Evolutionary conservation across 495 filamentous ascomycete species (phyloP).

Genomic region (Penicillium ucsense): DNA sequence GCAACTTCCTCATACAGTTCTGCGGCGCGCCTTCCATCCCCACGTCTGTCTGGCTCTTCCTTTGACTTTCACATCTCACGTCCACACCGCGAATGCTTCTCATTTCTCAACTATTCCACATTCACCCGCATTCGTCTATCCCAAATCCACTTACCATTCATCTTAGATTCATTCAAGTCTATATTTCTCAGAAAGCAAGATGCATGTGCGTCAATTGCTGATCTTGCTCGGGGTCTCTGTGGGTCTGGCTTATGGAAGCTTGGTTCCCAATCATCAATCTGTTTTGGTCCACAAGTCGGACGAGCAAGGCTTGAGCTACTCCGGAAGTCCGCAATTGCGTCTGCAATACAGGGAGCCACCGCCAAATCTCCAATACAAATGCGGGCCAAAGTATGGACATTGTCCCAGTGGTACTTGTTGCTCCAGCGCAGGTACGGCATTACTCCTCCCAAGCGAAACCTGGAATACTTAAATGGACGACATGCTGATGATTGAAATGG

Average conservation of each 20-base stretch:
- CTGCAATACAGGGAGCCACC: slow-evolving; percentile 12
- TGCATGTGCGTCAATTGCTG: slow-evolving; percentile 15
- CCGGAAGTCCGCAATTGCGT: neutral
- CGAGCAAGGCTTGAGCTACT: neutral
- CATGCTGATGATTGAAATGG: neutral
- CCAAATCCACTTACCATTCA: slow-evolving; percentile 10
- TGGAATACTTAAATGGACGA: slow-evolving; percentile 5
- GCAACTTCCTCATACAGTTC: slow-evolving; percentile 5
- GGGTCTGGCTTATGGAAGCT: neutral
- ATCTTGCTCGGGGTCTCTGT: slow-evolving; percentile 5
- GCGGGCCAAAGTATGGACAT: slow-evolving; percentile 33
- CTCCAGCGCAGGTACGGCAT: slow-evolving; percentile 48
- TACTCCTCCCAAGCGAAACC: neutral
- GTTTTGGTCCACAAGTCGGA: neutral
- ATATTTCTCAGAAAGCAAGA: slow-evolving; percentile 5
- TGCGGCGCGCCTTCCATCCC: neutral
- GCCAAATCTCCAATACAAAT: slow-evolving; percentile 18
- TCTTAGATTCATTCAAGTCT: neutral
- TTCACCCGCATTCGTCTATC: slow-evolving; percentile 6
- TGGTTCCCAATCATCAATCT: neutral
- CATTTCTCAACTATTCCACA: neutral
- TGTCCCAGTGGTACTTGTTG: slow-evolving; percentile 54
- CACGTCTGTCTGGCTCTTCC: neutral
- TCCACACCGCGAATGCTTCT: neutral
- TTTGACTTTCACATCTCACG: neutral